A percentile compares a stretch with the other conserved stretches of the same genome.
Conservation (phyloP, 805 yeast genomes). For the Yarrowia sp. region DNA sequence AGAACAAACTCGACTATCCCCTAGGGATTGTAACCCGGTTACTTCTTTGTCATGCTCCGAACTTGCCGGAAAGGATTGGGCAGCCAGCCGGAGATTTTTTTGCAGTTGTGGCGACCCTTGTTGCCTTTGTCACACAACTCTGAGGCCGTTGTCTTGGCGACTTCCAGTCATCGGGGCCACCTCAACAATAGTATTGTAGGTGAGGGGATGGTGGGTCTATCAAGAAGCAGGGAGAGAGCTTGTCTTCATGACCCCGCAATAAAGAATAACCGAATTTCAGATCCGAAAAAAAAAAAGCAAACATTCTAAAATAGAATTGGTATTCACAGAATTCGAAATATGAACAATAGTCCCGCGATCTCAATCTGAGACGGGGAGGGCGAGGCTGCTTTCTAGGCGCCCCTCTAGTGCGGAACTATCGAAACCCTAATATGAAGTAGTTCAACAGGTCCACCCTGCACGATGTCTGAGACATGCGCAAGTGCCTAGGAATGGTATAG, state of each 20-base stretch:
- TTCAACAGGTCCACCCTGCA: constrained; percentile 3
- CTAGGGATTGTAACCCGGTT: neutral
- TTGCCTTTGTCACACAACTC: neutral
- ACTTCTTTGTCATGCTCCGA: neutral
- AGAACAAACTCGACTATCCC: neutral
- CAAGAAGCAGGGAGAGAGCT: neutral
- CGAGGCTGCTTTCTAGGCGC: neutral
- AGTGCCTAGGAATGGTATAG: neutral
- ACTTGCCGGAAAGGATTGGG: neutral
- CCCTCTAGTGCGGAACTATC: neutral
- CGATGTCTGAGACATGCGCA: neutral
- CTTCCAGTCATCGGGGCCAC: neutral
- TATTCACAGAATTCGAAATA: neutral
- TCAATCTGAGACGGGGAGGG: neutral
- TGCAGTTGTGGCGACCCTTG: neutral
- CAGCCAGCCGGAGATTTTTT: neutral
- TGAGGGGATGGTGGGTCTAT: constrained; percentile 2
- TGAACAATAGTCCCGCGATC: neutral
- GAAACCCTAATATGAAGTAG: neutral
- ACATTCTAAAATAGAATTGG: neutral
- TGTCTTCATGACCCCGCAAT: neutral
- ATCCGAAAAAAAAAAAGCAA: neutral
- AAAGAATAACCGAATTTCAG: neutral
- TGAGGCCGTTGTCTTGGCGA: neutral
- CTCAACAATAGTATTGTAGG: neutral